Conservation (phyloP, 352 stramenopile genomes). For the Phytopythium vexans region DNA sequence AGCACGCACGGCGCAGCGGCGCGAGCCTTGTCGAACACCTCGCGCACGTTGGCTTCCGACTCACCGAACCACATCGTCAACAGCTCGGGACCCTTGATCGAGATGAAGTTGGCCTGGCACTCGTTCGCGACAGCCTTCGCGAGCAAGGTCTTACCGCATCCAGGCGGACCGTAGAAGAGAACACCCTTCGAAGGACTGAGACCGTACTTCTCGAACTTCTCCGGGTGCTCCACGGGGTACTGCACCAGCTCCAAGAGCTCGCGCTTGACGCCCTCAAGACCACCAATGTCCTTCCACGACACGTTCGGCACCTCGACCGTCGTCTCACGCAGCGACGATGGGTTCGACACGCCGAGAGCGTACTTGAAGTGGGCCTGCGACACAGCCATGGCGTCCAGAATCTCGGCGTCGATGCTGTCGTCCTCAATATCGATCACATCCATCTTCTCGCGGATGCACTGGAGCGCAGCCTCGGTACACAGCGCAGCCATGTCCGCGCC, state of each 20-base stretch:
- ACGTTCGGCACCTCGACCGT: slow-evolving; percentile 99
- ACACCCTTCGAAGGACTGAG: slow-evolving; percentile 95
- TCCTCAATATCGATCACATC: slow-evolving; percentile 99
- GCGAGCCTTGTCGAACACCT: slow-evolving; percentile 99
- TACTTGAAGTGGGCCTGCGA: slow-evolving; percentile 99
- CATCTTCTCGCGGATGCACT: slow-evolving; percentile 99
- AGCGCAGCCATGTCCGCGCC: slow-evolving; percentile 99
- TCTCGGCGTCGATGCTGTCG: slow-evolving; percentile 98
- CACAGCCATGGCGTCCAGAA: slow-evolving; percentile 98
- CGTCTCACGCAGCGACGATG: slow-evolving; percentile 97
- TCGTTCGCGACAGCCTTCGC: slow-evolving; percentile 99
- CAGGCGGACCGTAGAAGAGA: slow-evolving; percentile 99
- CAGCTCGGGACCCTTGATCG: slow-evolving; percentile 99
- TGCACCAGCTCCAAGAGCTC: slow-evolving; percentile 99
- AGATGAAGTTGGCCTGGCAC: slow-evolving; percentile 99
- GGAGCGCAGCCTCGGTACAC: slow-evolving; percentile 97
- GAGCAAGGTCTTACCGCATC: slow-evolving; percentile 99
- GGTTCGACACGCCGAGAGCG: slow-evolving; percentile 97
- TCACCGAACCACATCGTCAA: slow-evolving; percentile 99
- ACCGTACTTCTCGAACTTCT: slow-evolving; percentile 99
- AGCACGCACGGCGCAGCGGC: slow-evolving; percentile 97
- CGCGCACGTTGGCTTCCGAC: slow-evolving; percentile 98
- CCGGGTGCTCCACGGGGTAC: slow-evolving; percentile 99
- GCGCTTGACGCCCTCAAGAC: slow-evolving; percentile 97
- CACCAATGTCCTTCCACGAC: slow-evolving; percentile 99